Conservation (phyloP, 495 filamentous ascomycete genomes). For the Lasiosphaeria ovina region DNA sequence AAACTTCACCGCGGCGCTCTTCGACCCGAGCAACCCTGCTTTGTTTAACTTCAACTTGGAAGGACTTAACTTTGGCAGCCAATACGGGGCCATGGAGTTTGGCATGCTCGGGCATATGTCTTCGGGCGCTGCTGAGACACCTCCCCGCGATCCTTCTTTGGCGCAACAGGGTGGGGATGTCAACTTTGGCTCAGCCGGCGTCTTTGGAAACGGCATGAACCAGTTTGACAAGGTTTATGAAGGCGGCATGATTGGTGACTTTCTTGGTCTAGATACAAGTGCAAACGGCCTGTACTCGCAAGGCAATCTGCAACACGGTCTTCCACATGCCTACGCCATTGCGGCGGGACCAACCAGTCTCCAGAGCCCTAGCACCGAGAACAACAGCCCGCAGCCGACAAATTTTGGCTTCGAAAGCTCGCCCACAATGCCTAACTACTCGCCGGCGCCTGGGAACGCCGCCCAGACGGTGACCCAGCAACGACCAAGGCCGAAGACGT, state of each 20-base stretch:
- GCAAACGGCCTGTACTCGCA: slow-evolving; percentile 42
- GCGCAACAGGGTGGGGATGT: slow-evolving; percentile 39
- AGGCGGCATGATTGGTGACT: slow-evolving; percentile 37
- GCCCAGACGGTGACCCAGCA: slow-evolving; percentile 28
- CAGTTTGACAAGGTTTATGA: slow-evolving; percentile 47
- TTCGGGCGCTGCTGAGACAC: slow-evolving; percentile 76
- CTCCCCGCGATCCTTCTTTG: slow-evolving; percentile 59
- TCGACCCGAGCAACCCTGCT: slow-evolving; percentile 87
- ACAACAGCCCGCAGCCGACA: slow-evolving; percentile 47
- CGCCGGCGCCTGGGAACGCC: slow-evolving; percentile 20
- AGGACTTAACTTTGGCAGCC: slow-evolving; percentile 91
- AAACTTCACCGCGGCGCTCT: slow-evolving; percentile 61
- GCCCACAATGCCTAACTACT: slow-evolving; percentile 42
- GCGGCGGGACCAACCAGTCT: slow-evolving; percentile 48
- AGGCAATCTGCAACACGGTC: slow-evolving; percentile 50
- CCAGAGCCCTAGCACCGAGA: slow-evolving; percentile 50
- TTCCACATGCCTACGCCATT: slow-evolving; percentile 51
- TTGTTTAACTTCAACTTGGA: slow-evolving; percentile 92
- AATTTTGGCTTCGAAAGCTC: slow-evolving; percentile 46
- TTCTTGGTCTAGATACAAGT: slow-evolving; percentile 40
- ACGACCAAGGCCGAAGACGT: slow-evolving; percentile 37
- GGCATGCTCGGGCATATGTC: slow-evolving; percentile 94
- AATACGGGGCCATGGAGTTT: slow-evolving; percentile 91
- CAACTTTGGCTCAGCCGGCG: slow-evolving; percentile 39
- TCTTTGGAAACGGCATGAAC: slow-evolving; percentile 43